Evolutionary conservation across 768 basidiomycete genomes (phyloP).

Genomic region (Suillus paluster): DNA sequence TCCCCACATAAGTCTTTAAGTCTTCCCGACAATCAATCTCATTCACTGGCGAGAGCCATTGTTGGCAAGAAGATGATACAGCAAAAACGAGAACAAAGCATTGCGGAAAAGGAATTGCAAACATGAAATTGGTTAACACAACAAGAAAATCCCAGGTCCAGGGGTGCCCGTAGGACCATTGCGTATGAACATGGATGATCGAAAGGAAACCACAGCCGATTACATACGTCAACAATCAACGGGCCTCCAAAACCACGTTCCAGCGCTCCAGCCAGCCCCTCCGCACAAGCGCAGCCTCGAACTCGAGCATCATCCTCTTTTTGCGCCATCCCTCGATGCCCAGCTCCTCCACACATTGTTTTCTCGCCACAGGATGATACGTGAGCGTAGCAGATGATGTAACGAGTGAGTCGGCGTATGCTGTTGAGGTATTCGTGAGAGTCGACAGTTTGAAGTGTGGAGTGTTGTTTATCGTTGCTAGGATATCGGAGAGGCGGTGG

Average conservation of each 20-base stretch:
- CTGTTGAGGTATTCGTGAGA: constrained; percentile 45
- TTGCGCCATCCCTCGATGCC: constrained; percentile 49
- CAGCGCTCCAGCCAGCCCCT: constrained; percentile 52
- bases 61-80: too few relatives aligned
- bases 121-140: too few relatives aligned
- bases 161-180: too few relatives aligned
- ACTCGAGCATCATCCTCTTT: constrained; percentile 48
- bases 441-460: constrained; percentile 34
- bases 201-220: background rate
- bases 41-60: too few relatives aligned
- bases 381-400: constrained; percentile 13
- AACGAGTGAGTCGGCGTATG: constrained; percentile 28
- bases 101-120: too few relatives aligned
- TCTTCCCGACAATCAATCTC: too few relatives aligned
- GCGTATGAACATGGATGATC: background rate
- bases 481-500: constrained; percentile 40
- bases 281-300: constrained; percentile 56
- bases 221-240: background rate
- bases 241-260: constrained; percentile 29
- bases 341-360: constrained; percentile 19
- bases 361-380: constrained; percentile 17
- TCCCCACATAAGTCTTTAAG: too few relatives aligned
- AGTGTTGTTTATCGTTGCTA: constrained; percentile 38
- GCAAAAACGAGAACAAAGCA: too few relatives aligned
- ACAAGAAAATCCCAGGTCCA: too few relatives aligned